These are phyloP conservation scores for Candida endomychidarum DNA, from an alignment of 805 yeast genomes.

Conservation along the genomic window DNA sequence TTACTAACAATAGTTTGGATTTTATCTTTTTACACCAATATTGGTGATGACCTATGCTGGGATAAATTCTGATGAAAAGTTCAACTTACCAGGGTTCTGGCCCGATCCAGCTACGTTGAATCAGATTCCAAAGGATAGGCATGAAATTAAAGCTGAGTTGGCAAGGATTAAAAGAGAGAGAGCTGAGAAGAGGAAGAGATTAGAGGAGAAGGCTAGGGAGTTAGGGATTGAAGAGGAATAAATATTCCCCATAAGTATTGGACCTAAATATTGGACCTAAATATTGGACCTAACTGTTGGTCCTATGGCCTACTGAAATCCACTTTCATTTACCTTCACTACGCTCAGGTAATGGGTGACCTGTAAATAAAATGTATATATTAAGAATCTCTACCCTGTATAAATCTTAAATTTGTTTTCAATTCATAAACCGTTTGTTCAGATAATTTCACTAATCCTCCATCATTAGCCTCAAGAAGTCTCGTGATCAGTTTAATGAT, in stretches of 20 bases:
- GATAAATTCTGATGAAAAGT: conserved; percentile 81
- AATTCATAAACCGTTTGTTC: conserved; percentile 27
- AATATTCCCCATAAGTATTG: conserved; percentile 1
- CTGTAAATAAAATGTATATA: neutral
- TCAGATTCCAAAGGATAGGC: conserved; percentile 89
- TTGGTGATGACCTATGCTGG: conserved; percentile 94
- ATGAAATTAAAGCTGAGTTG: conserved; percentile 86
- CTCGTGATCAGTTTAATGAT: conserved; percentile 14
- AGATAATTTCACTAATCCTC: conserved; percentile 21
- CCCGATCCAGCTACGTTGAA: conserved; percentile 93
- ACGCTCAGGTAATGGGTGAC: too few species aligned
- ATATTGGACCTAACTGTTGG: neutral
- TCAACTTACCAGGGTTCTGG: conserved; percentile 93
- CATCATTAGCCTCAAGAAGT: conserved; percentile 21
- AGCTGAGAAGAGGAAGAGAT: conserved; percentile 64
- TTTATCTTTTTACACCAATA: conserved; percentile 83
- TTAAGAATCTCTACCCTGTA: neutral
- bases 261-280: neutral
- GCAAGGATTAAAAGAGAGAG: conserved; percentile 83
- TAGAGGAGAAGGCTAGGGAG: conserved; percentile 69
- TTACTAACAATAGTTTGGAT: conserved; percentile 58
- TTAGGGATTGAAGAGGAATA: conserved; percentile 52
- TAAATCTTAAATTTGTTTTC: conserved; percentile 19
- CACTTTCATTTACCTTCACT: too few species aligned
- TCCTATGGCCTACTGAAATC: too few species aligned